Conservation (phyloP, 2,329 filamentous ascomycete species). For the Mariannaea sp. region DNA sequence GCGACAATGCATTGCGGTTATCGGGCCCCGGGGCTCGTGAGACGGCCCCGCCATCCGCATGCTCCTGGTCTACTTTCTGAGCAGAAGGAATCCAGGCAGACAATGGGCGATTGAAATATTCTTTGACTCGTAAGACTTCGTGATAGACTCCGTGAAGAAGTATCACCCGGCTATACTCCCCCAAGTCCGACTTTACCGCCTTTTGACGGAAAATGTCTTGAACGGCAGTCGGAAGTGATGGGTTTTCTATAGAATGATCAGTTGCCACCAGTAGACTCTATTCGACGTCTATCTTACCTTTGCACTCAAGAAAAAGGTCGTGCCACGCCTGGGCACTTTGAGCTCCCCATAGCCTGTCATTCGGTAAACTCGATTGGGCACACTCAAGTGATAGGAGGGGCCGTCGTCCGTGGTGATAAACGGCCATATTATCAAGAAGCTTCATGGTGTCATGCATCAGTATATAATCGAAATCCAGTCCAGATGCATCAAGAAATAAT, state of each 20-base stretch:
- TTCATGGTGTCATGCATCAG: conserved; percentile 10
- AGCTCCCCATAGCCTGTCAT: not conserved
- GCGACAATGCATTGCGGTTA: not conserved
- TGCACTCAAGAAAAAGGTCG: not conserved
- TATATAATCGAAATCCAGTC: not conserved
- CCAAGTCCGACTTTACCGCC: conserved; percentile 25
- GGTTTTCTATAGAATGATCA: conserved; percentile 14
- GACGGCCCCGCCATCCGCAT: not conserved
- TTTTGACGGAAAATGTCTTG: conserved; percentile 20
- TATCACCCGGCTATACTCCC: conserved; percentile 29
- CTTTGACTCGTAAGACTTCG: conserved; percentile 24
- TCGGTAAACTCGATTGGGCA: not conserved
- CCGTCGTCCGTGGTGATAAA: not conserved
- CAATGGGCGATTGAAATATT: conserved; percentile 25
- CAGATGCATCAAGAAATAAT: not conserved
- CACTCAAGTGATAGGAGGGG: not conserved
- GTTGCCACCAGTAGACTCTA: not conserved
- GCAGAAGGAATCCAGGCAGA: conserved; percentile 29
- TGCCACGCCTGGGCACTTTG: not conserved
- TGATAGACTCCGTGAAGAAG: conserved; percentile 31
- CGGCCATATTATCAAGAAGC: conserved; percentile 1
- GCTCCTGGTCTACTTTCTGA: not conserved
- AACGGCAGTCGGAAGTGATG: conserved; percentile 17
- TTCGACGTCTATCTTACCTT: conserved; percentile 4
- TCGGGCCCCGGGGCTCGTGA: not conserved